Base-by-base conservation (phyloP, 2,329 filamentous ascomycete genomes). In the Phyllosticta capitalensis region DNA sequence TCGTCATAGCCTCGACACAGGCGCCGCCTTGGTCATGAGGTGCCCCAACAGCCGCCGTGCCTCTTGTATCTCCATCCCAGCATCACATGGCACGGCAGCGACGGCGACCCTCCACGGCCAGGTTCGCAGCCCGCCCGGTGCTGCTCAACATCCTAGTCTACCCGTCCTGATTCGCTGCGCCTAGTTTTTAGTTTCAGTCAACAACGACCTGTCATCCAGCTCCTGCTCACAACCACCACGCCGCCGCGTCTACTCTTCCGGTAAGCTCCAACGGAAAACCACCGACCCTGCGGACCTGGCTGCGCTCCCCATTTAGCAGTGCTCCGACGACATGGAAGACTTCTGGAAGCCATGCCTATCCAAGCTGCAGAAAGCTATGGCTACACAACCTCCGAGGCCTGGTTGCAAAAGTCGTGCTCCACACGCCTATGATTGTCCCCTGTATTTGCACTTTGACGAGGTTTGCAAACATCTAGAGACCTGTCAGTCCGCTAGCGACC, bases 21-120 rank as follows among this genome's bases (percentile, higher is more conserved):
- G 56, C 49, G 54, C 49, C 28, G 54, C 30, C 58, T 56, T 45
- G 54, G 58, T 60, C 58, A 60, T 53, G 54, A 54, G 58, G 56
- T 60, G 58, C 58, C 50, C 56, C 58, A 60, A 33, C 58, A 60
- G 58, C 26, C 58, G 58, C 54, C 58, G 58, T 60, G 58, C 54
- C 48, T 56, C 58, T 56, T 56, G 58, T 56, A 56, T 52, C 56
- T 55, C 30, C 24, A 21, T 55, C 48, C 52, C 33, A 48, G 26
- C 53, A 56, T 60, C 58, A 60, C 58, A 60, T 60, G 58, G 52
- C 49, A 55, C 26, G 21, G 48, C 48, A 56, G 58, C 24, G 24
- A 26, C 24, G 24, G 24, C 24, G 24, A 26, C 24, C 24, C 24
- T 26, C 24, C 38, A 51, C 28, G 28, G 52, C 52, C 52, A 22